Evolutionary conservation across 2,329 filamentous ascomycete species (phyloP).

Genomic region (Botrytis medusae): DNA sequence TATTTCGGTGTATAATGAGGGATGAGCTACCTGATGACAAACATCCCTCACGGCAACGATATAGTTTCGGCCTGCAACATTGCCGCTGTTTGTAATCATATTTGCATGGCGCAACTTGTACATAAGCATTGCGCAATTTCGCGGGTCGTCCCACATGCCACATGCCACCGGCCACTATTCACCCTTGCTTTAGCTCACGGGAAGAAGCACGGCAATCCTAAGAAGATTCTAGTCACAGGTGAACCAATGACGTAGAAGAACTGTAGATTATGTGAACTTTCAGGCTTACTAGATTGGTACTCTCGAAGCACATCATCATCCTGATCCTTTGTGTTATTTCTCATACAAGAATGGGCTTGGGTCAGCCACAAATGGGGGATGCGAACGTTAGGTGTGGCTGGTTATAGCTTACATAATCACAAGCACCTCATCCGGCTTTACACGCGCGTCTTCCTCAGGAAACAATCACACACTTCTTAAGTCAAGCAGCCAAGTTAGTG

Average conservation of each 20-base stretch:
- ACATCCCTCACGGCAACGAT: neutral
- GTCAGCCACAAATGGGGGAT: neutral
- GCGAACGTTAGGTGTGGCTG: neutral
- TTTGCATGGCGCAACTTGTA: neutral
- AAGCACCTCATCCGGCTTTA: neutral
- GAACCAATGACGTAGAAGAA: neutral
- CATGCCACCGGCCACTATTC: conserved; percentile 3
- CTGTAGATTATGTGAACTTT: neutral
- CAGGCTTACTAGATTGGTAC: neutral
- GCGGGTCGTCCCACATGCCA: conserved; percentile 2
- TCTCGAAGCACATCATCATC: neutral
- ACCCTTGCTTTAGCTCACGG: neutral
- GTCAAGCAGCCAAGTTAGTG: too few species aligned
- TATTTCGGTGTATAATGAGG: neutral
- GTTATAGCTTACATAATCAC: neutral
- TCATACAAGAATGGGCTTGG: neutral
- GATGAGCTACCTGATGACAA: neutral
- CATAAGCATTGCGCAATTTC: neutral
- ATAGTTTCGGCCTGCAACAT: neutral
- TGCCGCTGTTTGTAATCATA: neutral
- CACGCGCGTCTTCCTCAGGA: neutral
- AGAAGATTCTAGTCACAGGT: neutral
- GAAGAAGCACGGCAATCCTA: neutral
- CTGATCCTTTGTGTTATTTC: neutral
- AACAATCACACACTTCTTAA: neutral